phyloP scores from a whole-genome alignment of 805 yeast species.

The Lachancea dasiensis region DNA sequence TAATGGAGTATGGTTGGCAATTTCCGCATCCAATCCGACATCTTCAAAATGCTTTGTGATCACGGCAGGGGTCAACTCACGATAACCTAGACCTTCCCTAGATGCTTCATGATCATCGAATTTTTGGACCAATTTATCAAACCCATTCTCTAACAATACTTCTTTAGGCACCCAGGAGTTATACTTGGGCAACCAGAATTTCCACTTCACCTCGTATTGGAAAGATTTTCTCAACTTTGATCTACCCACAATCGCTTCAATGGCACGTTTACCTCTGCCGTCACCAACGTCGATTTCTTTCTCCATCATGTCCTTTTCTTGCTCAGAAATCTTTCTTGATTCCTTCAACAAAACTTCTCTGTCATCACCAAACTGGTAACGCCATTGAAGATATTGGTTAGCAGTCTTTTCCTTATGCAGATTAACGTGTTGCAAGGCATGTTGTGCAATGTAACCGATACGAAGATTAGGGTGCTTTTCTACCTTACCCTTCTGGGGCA shows the following conservation, averaged over 20 bases:
- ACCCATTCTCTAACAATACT: slow-evolving; percentile 71
- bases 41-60: slow-evolving; percentile 96
- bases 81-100: slow-evolving; percentile 97
- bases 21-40: slow-evolving; percentile 95
- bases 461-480: slow-evolving; percentile 98
- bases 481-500: slow-evolving; percentile 81
- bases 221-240: slow-evolving; percentile 92
- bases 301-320: slow-evolving; percentile 69
- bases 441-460: slow-evolving; percentile 98
- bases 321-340: slow-evolving; percentile 77
- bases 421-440: slow-evolving; percentile 95
- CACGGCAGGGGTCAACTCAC: slow-evolving; percentile 86
- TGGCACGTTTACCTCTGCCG: slow-evolving; percentile 79
- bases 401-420: slow-evolving; percentile 97
- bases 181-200: slow-evolving; percentile 82
- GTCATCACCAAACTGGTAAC: slow-evolving; percentile 96
- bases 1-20: slow-evolving; percentile 96
- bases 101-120: slow-evolving; percentile 99
- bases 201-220: slow-evolving; percentile 97
- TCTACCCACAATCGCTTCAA: slow-evolving; percentile 96
- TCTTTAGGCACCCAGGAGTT: slow-evolving; percentile 93
- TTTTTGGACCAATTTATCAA: slow-evolving; percentile 85
- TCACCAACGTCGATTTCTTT: slow-evolving; percentile 76
- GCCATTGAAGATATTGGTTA: slow-evolving; percentile 96
- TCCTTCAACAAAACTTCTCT: slow-evolving; percentile 93